Base-by-base conservation (phyloP, 345 rosid species). In the Gossypium arboreum region DNA sequence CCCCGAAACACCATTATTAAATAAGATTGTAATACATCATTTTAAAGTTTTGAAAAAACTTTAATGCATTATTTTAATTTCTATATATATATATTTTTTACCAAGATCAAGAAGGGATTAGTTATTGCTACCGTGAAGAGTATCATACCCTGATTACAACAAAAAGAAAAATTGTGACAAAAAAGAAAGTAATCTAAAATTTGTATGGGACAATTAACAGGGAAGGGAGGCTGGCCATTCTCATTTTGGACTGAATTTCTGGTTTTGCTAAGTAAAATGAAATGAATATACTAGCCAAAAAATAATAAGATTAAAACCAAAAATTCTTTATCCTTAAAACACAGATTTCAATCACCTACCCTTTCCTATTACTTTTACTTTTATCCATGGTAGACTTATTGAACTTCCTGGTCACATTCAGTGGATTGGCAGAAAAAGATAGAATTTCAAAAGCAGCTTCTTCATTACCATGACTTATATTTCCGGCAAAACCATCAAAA, bases 401-500 rank as follows among this genome's bases (percentile, higher is more conserved):
- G 60, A 79, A 63, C 52, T 79, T 78, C 70, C 74, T 78, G n/a
- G 55, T 71, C 64, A 71, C 84, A 43, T 56, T 68, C 43, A 55
- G 73, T 34, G 56, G 73, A 73, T 64, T 24, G 27, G 79, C 79
- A 73, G 84, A 76, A 73, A 67, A 74, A 66, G 84, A 67, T 61
- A 69, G 64, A 67, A 72, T 48, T 22, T 79, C 81, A 5, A 59
- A 25, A 73, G 85, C 83, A 70, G 86, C 83, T 84, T 83, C 91
- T 64, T 70, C 87, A 77, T 67, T 73, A 52, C 76, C 88, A 52
- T 81, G 79, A 72, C 77, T 81, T 20, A 69, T 73, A 74, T 79
- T 81, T 59, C 88, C 82, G 10, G 82, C 20, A 71, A 81, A 61
- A 69, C 86, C 84, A 74, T 83, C 85, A 63, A 81, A 84, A 43